These are phyloP conservation scores for Drosera spatulata DNA, from an alignment of 179 eudicot species.

Conservation along the genomic window DNA sequence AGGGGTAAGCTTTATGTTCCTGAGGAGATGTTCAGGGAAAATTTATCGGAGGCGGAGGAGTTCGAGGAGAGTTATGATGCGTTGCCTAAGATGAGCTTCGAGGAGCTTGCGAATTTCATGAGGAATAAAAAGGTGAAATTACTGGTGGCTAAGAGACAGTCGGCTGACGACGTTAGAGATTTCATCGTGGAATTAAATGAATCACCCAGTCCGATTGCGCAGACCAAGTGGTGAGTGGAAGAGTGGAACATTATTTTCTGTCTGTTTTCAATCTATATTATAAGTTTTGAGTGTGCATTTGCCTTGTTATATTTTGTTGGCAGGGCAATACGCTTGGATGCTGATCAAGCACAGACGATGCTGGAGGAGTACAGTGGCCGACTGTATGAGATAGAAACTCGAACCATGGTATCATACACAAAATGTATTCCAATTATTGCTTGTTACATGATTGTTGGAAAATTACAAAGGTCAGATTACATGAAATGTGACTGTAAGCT, in stretches of 20 bases:
- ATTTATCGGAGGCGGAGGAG: constrained; percentile 62
- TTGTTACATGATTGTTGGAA: neutral
- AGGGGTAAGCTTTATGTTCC: constrained; percentile 88
- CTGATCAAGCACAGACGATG: constrained; percentile 34
- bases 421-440: neutral
- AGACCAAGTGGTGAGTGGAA: constrained; percentile 56
- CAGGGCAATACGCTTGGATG: constrained; percentile 74
- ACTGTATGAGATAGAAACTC: constrained; percentile 61
- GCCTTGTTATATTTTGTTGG: constrained; percentile 7
- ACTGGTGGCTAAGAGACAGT: constrained; percentile 43
- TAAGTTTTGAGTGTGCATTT: neutral
- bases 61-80: constrained; percentile 41
- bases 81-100: constrained; percentile 56
- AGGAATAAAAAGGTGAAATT: constrained; percentile 50
- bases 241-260: constrained; percentile 7
- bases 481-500: neutral
- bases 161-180: constrained; percentile 27
- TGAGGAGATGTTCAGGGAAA: constrained; percentile 55
- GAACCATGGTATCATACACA: constrained; percentile 35
- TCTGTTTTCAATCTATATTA: neutral
- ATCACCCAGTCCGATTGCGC: constrained; percentile 72
- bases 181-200: constrained; percentile 77
- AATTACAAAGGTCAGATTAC: neutral
- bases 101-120: constrained; percentile 46
- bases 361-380: constrained; percentile 60